phyloP scores from a whole-genome alignment of 805 yeast genomes.

The Debaryomyces hansenii region DNA sequence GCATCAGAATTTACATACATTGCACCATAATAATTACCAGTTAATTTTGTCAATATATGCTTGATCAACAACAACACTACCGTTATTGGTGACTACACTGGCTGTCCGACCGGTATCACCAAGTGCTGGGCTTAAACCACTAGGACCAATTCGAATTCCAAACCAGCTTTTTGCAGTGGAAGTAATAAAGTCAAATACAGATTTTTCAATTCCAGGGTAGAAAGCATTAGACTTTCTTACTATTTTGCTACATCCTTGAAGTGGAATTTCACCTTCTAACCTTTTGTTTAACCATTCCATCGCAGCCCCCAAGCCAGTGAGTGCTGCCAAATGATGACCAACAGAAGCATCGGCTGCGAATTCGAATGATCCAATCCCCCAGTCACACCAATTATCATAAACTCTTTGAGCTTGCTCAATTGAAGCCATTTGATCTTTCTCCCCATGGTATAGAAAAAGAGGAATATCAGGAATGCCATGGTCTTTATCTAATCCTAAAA shows the following conservation, averaged over 20 bases:
- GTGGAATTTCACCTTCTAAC: slow-evolving; percentile 41
- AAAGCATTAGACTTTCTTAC: slow-evolving; percentile 50
- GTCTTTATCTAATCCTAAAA: slow-evolving; percentile 16
- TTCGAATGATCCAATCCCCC: slow-evolving; percentile 27
- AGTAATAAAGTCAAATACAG: slow-evolving; percentile 31
- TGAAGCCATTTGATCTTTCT: slow-evolving; percentile 18
- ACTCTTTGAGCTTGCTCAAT: slow-evolving; percentile 16
- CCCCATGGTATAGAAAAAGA: slow-evolving; percentile 19
- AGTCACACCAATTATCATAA: slow-evolving; percentile 27
- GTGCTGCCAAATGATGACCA: slow-evolving; percentile 24
- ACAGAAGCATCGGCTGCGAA: slow-evolving; percentile 23
- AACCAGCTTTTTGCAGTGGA: slow-evolving; percentile 14
- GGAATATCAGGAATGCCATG: slow-evolving; percentile 19
- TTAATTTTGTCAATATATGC: background rate
- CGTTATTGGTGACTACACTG: background rate
- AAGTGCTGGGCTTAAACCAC: slow-evolving; percentile 33
- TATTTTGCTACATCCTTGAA: slow-evolving; percentile 51
- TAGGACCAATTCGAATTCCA: slow-evolving; percentile 18
- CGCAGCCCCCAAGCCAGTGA: slow-evolving; percentile 20
- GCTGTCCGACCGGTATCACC: background rate
- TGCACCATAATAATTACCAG: background rate
- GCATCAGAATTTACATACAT: too few relatives aligned
- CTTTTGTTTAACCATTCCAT: slow-evolving; percentile 16
- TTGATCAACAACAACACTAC: background rate
- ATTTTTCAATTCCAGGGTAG: slow-evolving; percentile 40